A percentile compares a stretch with the other conserved stretches of the same genome.
These are phyloP conservation scores for Cladosporium cucumerinum DNA, from an alignment of 2,329 filamentous ascomycete species.

Conservation along the genomic window DNA sequence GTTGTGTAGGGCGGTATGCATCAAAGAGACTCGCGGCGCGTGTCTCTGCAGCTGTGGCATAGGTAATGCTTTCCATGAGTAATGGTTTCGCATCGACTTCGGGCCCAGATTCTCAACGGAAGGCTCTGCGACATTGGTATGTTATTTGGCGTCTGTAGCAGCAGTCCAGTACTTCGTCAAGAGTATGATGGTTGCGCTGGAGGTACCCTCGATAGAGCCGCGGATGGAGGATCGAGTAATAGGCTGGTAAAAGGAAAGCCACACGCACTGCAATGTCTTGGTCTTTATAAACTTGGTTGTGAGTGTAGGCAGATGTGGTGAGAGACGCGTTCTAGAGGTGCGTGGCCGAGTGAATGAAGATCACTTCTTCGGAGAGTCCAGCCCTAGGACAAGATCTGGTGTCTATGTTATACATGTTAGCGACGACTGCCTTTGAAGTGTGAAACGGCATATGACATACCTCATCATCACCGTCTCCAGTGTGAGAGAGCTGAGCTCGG, in stretches of 20 bases:
- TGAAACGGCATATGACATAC: slow-evolving; percentile 39
- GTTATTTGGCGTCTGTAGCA: neutral
- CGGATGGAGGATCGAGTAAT: neutral
- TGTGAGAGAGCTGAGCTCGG: slow-evolving; percentile 49
- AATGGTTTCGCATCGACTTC: neutral
- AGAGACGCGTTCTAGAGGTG: neutral
- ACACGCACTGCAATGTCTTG: neutral
- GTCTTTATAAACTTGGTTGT: neutral
- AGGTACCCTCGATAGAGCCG: neutral
- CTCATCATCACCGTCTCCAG: slow-evolving; percentile 57
- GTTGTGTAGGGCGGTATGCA: neutral
- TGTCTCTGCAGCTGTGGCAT: neutral
- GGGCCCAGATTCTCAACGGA: neutral
- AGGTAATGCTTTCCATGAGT: no score
- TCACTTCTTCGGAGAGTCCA: neutral
- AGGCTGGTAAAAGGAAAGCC: neutral
- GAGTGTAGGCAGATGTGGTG: neutral
- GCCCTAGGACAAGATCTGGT: slow-evolving; percentile 14
- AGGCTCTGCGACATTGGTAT: neutral
- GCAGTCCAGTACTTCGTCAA: neutral
- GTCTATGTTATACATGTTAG: slow-evolving; percentile 11
- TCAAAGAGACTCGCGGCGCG: neutral
- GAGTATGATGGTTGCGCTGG: neutral
- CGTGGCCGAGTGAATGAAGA: neutral
- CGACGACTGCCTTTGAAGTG: neutral